phyloP scores from a whole-genome alignment of 2,329 filamentous ascomycete genomes.

The Pseudogymnoascus verrucosus region DNA sequence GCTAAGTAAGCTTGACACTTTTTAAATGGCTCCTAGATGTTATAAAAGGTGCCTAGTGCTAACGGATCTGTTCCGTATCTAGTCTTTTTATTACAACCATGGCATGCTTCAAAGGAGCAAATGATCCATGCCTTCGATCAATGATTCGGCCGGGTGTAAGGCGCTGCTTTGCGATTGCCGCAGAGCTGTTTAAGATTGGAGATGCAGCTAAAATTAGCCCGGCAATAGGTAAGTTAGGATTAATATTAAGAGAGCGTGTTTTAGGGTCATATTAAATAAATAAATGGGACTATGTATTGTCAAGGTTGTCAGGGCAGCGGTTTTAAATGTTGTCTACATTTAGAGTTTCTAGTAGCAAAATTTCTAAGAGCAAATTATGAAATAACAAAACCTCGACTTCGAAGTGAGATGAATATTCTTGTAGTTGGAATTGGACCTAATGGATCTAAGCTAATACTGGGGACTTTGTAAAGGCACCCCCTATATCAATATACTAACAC shows the following conservation, averaged over 20 bases:
- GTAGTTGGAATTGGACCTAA: neutral
- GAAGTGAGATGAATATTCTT: neutral
- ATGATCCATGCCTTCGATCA: neutral
- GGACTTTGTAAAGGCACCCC: neutral
- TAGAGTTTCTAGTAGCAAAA: neutral
- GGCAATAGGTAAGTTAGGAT: slow-evolving; percentile 6
- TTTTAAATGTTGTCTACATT: neutral
- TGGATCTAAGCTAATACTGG: neutral
- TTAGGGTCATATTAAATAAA: neutral
- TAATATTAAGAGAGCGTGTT: slow-evolving; percentile 8
- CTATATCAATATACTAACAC: neutral
- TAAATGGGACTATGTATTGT: neutral
- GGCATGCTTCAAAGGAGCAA: neutral
- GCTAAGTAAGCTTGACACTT: neutral
- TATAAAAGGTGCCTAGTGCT: neutral
- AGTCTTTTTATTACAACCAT: slow-evolving; percentile 2
- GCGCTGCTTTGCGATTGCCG: neutral
- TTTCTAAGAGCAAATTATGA: neutral
- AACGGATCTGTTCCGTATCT: neutral
- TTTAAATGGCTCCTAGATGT: neutral
- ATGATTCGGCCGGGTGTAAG: neutral
- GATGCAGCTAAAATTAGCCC: neutral
- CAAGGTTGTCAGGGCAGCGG: neutral
- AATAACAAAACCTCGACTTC: neutral
- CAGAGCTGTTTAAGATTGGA: slow-evolving; percentile 1